Base-by-base conservation (phyloP, 139 green algal genomes). In the Edaphochlamys debaryana region DNA sequence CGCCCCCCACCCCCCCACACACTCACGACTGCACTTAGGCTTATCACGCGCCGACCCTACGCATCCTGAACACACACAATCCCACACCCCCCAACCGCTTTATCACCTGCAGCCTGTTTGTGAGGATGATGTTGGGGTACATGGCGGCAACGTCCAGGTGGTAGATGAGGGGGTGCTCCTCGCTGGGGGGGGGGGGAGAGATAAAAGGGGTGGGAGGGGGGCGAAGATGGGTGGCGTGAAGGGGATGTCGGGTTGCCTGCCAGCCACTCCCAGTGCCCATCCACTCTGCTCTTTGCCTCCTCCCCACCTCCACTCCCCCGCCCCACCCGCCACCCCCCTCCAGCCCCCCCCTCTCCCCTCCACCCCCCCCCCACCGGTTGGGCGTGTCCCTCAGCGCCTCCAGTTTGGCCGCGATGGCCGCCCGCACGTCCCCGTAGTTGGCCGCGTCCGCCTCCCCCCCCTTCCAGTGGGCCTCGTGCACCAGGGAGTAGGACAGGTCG, bases 61-160 rank as follows among this genome's bases (percentile, higher is more conserved):
- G n/a, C n/a, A n/a, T n/a, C n/a, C n/a, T n/a, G n/a, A n/a, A n/a
- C n/a, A n/a, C n/a, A n/a, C n/a, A n/a, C n/a, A n/a, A n/a, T n/a
- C n/a, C n/a, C n/a, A n/a, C n/a, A n/a, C n/a, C n/a, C n/a, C n/a
- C n/a, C n/a, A n/a, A n/a, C n/a, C n/a, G n/a, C n/a, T n/a, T n/a
- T n/a, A n/a, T n/a, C n/a, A n/a, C n/a, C n/a, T 98, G 95, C 71
- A 93, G 87, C 38, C 91, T 82, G 91, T 99, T 99, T 75, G 97
- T 99, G 68, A 99, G 94, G 88, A 99, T 99, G 93, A 99, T 99
- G 93, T 99, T 99, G 85, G 97, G 97, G 91, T 99, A 99, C 97
- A 99, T 99, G 72, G 97, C 97, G 0, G 97, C 96, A 48, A 99
- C 97, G 85, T 99, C 97, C 74, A 99, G 91, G 85, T 99, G 97